Percentiles rank a stretch among this genome's conserved stretches.
Evolutionary conservation across 768 basidiomycete genomes (phyloP).

Genomic region (Pleurotus salmoneostramineus): DNA sequence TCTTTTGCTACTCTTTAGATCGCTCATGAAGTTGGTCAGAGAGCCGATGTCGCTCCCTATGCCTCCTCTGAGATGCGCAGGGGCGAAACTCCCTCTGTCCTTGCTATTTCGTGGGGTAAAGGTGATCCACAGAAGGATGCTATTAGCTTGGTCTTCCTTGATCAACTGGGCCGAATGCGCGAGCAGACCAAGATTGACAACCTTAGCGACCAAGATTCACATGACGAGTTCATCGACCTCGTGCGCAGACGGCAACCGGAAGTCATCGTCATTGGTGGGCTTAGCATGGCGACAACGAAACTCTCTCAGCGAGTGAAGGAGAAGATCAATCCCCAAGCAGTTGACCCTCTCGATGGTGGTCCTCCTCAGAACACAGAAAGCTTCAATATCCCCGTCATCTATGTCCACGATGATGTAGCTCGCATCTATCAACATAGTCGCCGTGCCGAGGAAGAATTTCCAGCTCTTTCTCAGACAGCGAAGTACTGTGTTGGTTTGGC

Average conservation of each 20-base stretch:
- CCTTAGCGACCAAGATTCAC: constrained; percentile 63
- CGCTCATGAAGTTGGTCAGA: constrained; percentile 38
- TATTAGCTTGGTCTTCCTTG: constrained; percentile 80
- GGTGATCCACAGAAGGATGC: constrained; percentile 92
- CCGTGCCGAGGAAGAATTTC: constrained; percentile 82
- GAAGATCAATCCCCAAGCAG: constrained; percentile 29
- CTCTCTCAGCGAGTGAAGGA: constrained; percentile 64
- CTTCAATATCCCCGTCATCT: constrained; percentile 72
- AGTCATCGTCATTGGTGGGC: constrained; percentile 86
- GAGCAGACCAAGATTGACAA: constrained; percentile 90
- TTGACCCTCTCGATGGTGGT: constrained; percentile 18
- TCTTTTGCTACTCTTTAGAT: background rate
- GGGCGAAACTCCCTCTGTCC: constrained; percentile 73
- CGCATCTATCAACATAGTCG: constrained; percentile 90
- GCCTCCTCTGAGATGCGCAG: constrained; percentile 54
- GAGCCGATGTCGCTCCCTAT: constrained; percentile 81
- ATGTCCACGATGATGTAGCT: constrained; percentile 87
- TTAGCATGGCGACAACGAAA: constrained; percentile 77
- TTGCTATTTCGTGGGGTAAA: constrained; percentile 92
- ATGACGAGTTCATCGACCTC: constrained; percentile 78
- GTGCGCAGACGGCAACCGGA: constrained; percentile 80
- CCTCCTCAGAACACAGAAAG: constrained; percentile 32
- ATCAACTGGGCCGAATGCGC: constrained; percentile 86
- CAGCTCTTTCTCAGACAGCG: constrained; percentile 67
- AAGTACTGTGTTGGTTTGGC: constrained; percentile 95